A percentile compares a stretch with the other conserved stretches of the same genome.
These are phyloP conservation scores for Tetrahymena malaccensis DNA, from an alignment of 73 alveolate genomes.

Conservation along the genomic window DNA sequence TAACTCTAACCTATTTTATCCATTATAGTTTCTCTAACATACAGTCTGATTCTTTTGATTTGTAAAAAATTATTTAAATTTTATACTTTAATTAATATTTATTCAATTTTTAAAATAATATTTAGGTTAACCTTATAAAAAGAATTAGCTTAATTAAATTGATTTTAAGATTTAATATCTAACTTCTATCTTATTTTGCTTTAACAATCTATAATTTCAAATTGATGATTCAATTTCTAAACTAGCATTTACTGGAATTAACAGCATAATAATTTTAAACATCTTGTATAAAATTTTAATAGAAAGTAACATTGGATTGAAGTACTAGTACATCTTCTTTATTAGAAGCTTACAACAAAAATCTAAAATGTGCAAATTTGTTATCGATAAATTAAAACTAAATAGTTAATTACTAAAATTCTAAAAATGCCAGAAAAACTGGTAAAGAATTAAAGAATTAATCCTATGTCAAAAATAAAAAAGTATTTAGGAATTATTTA, in stretches of 20 bases:
- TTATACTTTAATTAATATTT: too few relatives aligned
- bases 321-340: too few relatives aligned
- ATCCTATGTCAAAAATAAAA: background rate
- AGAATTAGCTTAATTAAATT: background rate
- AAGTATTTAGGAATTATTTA: background rate
- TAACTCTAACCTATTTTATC: background rate
- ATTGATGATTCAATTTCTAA: too few relatives aligned
- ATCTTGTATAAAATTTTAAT: too few relatives aligned
- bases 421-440: background rate
- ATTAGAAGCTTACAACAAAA: too few relatives aligned
- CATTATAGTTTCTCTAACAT: background rate
- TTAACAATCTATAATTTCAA: too few relatives aligned
- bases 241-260: background rate
- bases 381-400: too few relatives aligned
- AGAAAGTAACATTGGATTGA: background rate
- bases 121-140: background rate
- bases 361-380: background rate
- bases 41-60: background rate
- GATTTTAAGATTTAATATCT: background rate
- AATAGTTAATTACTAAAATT: background rate
- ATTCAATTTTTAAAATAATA: too few relatives aligned
- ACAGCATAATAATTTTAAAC: background rate
- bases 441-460: background rate
- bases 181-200: background rate
- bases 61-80: background rate